These are phyloP conservation scores for Rhododendron simsii DNA, from an alignment of 148 eudicot genomes.

Conservation along the genomic window DNA sequence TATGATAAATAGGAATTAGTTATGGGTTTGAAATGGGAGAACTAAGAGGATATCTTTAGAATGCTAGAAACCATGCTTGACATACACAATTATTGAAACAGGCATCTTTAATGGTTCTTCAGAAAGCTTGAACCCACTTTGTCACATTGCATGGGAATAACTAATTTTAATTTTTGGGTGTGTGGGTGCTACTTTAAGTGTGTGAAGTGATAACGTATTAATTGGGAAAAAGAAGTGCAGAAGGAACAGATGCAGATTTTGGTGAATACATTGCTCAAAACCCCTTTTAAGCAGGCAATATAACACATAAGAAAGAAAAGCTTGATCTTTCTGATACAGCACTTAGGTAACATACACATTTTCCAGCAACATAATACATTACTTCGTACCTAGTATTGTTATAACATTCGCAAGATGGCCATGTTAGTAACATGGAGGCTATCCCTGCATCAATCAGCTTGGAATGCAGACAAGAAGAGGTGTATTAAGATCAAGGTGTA, in stretches of 20 bases:
- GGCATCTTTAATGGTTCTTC: background rate
- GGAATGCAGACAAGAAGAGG: background rate
- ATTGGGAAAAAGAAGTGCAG: background rate
- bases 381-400: background rate
- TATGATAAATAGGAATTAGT: no score
- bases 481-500: background rate
- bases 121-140: background rate
- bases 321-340: background rate
- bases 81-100: background rate
- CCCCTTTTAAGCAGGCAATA: background rate
- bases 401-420: background rate
- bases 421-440: background rate
- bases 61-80: background rate
- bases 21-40: no score
- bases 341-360: background rate
- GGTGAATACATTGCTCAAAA: background rate
- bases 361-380: background rate
- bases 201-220: background rate
- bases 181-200: background rate
- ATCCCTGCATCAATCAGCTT: background rate
- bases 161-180: no score
- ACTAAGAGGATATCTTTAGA: background rate
- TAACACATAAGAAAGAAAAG: background rate
- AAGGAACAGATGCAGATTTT: background rate
- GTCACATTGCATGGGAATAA: background rate